Base-by-base conservation (phyloP, 2,329 filamentous ascomycete species). In the Bipolaris cookei region DNA sequence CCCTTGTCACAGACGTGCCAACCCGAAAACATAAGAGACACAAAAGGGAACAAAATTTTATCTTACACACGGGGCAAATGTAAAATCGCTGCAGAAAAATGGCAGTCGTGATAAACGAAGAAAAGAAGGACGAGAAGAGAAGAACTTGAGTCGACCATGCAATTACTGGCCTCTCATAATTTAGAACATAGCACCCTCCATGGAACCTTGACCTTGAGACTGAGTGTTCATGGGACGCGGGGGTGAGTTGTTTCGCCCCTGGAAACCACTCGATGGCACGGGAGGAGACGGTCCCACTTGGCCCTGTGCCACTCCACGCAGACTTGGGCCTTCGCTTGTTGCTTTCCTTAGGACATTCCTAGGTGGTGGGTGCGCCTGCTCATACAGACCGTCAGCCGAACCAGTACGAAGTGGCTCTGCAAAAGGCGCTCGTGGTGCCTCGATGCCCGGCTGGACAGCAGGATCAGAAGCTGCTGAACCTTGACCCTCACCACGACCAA, bases 241-340 rank as follows among this genome's bases (percentile, higher is more conserved):
- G 16, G 72, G 70, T 6, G 72, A 73, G 32, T 66, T 64, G 54
- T 72, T 71, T 20, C 71, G 69, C 50, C 54, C 66, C 20, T 37
- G 49, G 35, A 70, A 72, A 18, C 64, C 61, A 5, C 47, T 53
- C 20, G 69, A 52, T 38, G 74, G 73, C 56, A 75, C 59, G 4
- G 72, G 67, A 20, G 72, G 72, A 25, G 69, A 67, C n/a, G 60
- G 39, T 14, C 62, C 64, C 20, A 58, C 44, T 38, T 69, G 68
- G 37, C 60, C 51, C 55, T 71, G 69, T 35, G 80, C 78, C 44
- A 75, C 76, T 6, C 73, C 75, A 49, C 81, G 78, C 55, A 84
- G 68, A 50, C 77, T 80, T 18, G 77, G 81, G 21, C 81, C 81
- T 62, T 83, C 82, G 59, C 81, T 83, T 5, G 79, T 80, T 11